Evolutionary conservation across 108 stramenopile genomes (phyloP), one percentile per base, ranked within the genome.

Genomic region (Skeletonema menzelii): DNA sequence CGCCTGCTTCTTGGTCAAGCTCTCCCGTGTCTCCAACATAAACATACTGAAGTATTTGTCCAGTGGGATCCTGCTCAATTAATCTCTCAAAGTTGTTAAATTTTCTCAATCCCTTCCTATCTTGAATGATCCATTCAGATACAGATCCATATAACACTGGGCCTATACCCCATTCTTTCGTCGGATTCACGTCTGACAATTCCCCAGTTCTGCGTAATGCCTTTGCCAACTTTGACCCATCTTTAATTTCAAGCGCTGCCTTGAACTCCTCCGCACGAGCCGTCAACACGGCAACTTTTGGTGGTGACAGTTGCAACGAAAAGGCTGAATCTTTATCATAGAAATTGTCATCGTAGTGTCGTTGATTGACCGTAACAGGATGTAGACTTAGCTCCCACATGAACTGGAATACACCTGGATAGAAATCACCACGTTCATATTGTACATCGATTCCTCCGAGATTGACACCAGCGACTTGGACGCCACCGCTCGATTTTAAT

Each of bases 21-120:
- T 98, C 97, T 30, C 97, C 97, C 10, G 95, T 95, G 62, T 98
- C 97, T 8, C 97, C 97, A 27, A 98, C 90, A 63, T 96, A 96
- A 7, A 98, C 82, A 73, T 98, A 98, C 69, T 84, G 85, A 56
- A 94, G 87, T 31, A 83, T 85, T 59, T 84, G 73, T 5, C 84
- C 91, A 10, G 94, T 91, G 11, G 90, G 93, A 84, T 94, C 93
- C 69, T 93, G 90, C 78, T 91, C 80, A 1, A 96, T 56, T 44
- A 97, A 67, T 56, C 82, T 82, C 65, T 95, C 92, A 83, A 98
- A 97, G 64, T 96, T 97, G 19, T 72, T 82, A 66, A 95, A 93
- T 68, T 98, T 97, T 4, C 95, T 79, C 40, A 86, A 59, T 28
- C 97, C 96, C 78, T 98, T 98, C 10, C 87, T 82, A 73, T 87